Conservation (phyloP, 208 protist species). For the Crithidia sp. region DNA sequence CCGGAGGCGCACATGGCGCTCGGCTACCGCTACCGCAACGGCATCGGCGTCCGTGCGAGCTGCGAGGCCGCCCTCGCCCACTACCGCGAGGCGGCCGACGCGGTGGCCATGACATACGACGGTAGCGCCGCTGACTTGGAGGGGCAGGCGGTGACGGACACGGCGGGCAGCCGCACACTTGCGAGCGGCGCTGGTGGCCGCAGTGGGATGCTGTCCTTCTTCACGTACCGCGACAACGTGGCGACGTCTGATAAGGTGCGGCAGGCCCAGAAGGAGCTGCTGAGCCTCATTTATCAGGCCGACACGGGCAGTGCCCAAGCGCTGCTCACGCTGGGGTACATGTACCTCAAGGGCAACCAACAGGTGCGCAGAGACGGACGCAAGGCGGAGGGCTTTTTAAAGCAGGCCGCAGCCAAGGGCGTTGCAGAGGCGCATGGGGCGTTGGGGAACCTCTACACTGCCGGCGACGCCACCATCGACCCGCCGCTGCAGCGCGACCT, state of each 20-base stretch:
- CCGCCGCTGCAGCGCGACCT: constrained; percentile 61
- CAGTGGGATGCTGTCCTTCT: constrained; percentile 14
- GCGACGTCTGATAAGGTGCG: constrained; percentile 14
- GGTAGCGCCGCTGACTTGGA: constrained; percentile 26
- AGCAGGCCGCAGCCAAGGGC: constrained; percentile 39
- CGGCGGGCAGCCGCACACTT: constrained; percentile 21
- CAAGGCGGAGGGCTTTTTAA: constrained; percentile 48
- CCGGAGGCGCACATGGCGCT: constrained; percentile 83
- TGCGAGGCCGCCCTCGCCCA: constrained; percentile 70
- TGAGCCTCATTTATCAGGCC: constrained; percentile 60
- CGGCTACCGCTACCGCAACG: constrained; percentile 70
- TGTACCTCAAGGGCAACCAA: constrained; percentile 53
- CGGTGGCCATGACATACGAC: constrained; percentile 73
- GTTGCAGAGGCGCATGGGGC: constrained; percentile 47
- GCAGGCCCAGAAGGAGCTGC: constrained; percentile 34
- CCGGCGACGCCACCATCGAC: constrained; percentile 41
- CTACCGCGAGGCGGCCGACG: constrained; percentile 73
- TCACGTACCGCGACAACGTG: constrained; percentile 35
- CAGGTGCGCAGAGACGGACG: constrained; percentile 56
- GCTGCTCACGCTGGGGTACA: constrained; percentile 63
- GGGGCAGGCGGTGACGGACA: background rate
- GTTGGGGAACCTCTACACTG: constrained; percentile 76
- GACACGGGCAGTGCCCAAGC: constrained; percentile 50
- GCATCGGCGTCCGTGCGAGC: constrained; percentile 52
- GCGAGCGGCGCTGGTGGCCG: constrained; percentile 13